Conservation (phyloP, 2,329 filamentous ascomycete species). For the Aspergillus oerlinghausenensis region DNA sequence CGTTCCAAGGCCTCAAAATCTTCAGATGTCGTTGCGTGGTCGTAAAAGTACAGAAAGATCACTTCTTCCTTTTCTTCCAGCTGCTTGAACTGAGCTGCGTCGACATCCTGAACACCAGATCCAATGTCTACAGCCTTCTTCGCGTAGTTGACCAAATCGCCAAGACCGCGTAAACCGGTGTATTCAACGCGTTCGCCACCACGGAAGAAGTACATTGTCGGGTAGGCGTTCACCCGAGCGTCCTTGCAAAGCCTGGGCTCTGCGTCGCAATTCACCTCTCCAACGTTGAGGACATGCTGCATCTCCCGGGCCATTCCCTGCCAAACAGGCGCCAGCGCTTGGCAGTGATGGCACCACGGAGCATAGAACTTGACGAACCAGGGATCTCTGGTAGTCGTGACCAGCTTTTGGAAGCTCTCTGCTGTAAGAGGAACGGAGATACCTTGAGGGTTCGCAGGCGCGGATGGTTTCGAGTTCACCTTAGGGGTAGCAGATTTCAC, state of each 20-base stretch:
- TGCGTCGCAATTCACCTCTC: conserved; percentile 90
- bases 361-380: conserved; percentile 99
- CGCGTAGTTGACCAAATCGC: conserved; percentile 82
- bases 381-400: conserved; percentile 81
- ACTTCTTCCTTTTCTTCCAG: conserved; percentile 93
- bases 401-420: conserved; percentile 78
- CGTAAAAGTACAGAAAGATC: conserved; percentile 96
- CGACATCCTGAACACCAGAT: conserved; percentile 73
- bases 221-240: conserved; percentile 71
- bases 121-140: conserved; percentile 78
- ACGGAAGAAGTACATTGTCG: conserved; percentile 88
- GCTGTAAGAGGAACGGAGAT: conserved; percentile 70
- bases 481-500: conserved; percentile 40
- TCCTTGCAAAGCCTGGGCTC: conserved; percentile 91
- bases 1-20: conserved; percentile 87
- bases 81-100: conserved; percentile 68
- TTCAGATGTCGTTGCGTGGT: conserved; percentile 86
- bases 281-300: conserved; percentile 83
- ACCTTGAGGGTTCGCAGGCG: conserved; percentile 69
- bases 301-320: conserved; percentile 84
- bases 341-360: conserved; percentile 95
- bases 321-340: conserved; percentile 89
- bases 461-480: conserved; percentile 47
- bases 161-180: conserved; percentile 81
- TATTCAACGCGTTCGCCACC: conserved; percentile 91